Conservation (phyloP, 2,329 filamentous ascomycete genomes). For the Talaromyces verruculosus region DNA sequence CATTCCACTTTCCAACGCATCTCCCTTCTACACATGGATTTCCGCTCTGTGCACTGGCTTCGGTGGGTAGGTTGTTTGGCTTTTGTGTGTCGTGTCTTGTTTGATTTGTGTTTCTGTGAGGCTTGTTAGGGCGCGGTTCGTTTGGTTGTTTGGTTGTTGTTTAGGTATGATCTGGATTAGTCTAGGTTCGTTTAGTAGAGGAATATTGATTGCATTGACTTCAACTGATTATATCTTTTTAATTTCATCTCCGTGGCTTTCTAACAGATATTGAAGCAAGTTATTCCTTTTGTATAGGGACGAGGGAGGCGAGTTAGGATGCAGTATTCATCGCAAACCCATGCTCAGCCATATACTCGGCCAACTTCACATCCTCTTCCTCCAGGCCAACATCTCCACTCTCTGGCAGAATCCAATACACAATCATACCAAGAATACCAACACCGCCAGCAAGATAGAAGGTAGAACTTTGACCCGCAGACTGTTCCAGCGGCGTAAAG, state of each 20-base stretch:
- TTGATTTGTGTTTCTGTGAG: neutral
- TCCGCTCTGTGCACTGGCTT: neutral
- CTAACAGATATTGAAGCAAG: neutral
- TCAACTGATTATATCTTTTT: neutral
- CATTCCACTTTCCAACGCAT: neutral
- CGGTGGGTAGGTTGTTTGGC: neutral
- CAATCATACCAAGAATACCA: slow-evolving; percentile 31
- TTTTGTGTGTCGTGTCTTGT: neutral
- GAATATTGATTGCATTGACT: neutral
- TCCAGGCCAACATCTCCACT: slow-evolving; percentile 31
- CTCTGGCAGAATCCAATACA: slow-evolving; percentile 36
- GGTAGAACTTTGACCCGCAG: slow-evolving; percentile 32
- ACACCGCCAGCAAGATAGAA: slow-evolving; percentile 36
- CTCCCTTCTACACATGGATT: neutral
- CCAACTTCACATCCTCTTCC: slow-evolving; percentile 30
- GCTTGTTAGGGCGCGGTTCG: neutral
- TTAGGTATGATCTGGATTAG: neutral
- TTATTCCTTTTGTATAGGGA: too few species aligned
- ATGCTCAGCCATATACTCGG: slow-evolving; percentile 27
- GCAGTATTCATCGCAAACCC: slow-evolving; percentile 22
- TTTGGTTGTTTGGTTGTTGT: neutral
- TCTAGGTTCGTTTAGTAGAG: neutral
- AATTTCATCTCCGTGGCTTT: neutral
- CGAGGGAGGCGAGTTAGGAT: neutral
- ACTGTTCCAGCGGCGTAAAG: slow-evolving; percentile 34